Base-by-base conservation (phyloP, 2,329 filamentous ascomycete genomes). In the Sarocladiaceae sp. region DNA sequence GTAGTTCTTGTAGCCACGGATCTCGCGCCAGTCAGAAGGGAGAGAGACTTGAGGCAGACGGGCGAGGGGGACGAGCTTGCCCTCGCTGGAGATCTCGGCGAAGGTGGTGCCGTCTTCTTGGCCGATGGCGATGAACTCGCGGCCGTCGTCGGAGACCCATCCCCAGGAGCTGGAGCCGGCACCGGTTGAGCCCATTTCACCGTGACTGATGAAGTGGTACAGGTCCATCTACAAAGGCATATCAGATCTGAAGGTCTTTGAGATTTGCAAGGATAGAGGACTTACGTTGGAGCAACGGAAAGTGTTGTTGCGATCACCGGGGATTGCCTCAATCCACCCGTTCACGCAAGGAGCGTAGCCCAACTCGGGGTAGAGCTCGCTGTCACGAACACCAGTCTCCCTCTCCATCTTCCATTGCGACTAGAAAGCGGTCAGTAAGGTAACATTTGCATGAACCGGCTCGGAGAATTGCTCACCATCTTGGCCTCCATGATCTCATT, bases 191-290 rank as follows among this genome's bases (percentile, higher is more conserved):
- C 77, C 79, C 2, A 82, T 69, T 44, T 73, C 70, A 8, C 71
- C 68, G 58, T 82, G 79, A 50, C 70, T 73, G 46, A 76, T 65
- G 64, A 82, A 82, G 62, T 79, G 73, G 59, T 78, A 75, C 12
- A 79, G 68, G 57, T 81, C 77, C 52, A 58, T 55, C 57, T 59
- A 29, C 29, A 33, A 33, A 8, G 29, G 29, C 15, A 10, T 15
- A 33, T 8, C 15, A 33, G 15, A 33, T 33, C n/a, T n/a, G n/a
- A n/a, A n/a, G 29, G 15, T 33, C 10, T 33, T 33, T 33, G 10
- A 15, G 29, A 10, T 4, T 7, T 42, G 37, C 5, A 22, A 8
- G 8, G 20, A 23, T n/a, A 20, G 7, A 8, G 7, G 18, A 22
- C 37, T 42, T 15, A 42, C 37, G 22, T 42, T 42, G 12, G 17